These are phyloP conservation scores for Scutellaria minor DNA, from an alignment of 257 asterid genomes.

Conservation along the genomic window DNA sequence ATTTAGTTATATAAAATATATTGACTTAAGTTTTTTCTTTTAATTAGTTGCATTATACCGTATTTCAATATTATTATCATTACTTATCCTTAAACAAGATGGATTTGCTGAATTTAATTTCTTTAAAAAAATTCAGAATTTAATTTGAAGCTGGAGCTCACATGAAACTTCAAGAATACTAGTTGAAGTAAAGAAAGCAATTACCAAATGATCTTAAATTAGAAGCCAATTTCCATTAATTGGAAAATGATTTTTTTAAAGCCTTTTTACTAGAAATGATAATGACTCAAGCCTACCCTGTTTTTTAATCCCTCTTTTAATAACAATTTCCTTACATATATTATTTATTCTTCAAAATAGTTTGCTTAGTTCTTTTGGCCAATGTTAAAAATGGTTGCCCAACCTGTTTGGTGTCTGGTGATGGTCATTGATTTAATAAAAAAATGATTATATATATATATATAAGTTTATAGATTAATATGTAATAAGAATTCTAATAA, in stretches of 20 bases:
- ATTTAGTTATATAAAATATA: not conserved
- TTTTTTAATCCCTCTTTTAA: not conserved
- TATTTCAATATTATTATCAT: not conserved
- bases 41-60: not conserved
- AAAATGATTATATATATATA: too few species aligned
- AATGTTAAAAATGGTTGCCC: too few species aligned
- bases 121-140: not conserved
- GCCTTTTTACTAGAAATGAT: not conserved
- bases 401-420: too few species aligned
- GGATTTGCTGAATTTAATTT: not conserved
- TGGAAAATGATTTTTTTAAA: not conserved
- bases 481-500: too few species aligned
- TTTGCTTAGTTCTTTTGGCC: not conserved
- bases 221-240: not conserved
- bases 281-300: slow-evolving; percentile 15
- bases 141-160: slow-evolving; percentile 10
- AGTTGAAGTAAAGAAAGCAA: slow-evolving; percentile 30
- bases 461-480: too few species aligned
- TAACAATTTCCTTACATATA: too few species aligned
- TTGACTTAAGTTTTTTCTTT: not conserved
- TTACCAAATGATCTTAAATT: slow-evolving; percentile 20
- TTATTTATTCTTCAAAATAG: not conserved
- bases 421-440: too few species aligned
- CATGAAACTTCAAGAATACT: not conserved
- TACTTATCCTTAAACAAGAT: not conserved